phyloP scores from a whole-genome alignment of 1,139 yeast species.

The Suhomyces maxii region DNA sequence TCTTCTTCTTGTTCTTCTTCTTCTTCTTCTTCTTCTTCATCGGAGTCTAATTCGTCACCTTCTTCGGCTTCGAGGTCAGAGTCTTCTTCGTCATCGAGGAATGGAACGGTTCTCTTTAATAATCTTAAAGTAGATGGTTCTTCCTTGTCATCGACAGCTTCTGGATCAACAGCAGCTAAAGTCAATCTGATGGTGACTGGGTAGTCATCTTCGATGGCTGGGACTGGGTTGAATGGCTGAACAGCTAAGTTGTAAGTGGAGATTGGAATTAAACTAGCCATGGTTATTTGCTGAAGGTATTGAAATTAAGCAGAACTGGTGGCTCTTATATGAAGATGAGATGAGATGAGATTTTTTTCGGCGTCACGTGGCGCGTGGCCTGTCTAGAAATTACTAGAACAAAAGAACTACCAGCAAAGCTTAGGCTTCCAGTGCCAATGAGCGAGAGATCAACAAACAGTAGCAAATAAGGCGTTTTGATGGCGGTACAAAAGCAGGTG shows the following conservation, averaged over 20 bases:
- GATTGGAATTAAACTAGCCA: constrained; percentile 76
- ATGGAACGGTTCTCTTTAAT: constrained; percentile 67
- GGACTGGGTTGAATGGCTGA: constrained; percentile 81
- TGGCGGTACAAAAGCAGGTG: too few species aligned
- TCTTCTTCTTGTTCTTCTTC: constrained; percentile 45
- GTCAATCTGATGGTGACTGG: constrained; percentile 91
- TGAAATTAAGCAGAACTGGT: constrained; percentile 1
- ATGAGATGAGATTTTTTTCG: constrained; percentile 12
- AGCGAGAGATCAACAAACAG: too few species aligned
- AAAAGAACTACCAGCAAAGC: not conserved
- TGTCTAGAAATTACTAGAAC: not conserved
- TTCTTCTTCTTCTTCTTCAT: constrained; percentile 51
- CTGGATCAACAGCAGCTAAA: constrained; percentile 94
- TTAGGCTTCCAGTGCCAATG: too few species aligned
- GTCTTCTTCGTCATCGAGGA: constrained; percentile 50
- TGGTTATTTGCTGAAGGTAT: constrained; percentile 19
- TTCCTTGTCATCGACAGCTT: constrained; percentile 73
- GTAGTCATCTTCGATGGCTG: constrained; percentile 81
- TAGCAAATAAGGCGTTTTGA: too few species aligned
- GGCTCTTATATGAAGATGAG: constrained; percentile 16
- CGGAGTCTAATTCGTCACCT: constrained; percentile 57
- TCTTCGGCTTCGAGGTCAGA: constrained; percentile 41
- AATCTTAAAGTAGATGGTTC: constrained; percentile 88
- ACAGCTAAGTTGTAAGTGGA: constrained; percentile 84
- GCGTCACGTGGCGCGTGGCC: constrained; percentile 11